phyloP scores from a whole-genome alignment of 495 filamentous ascomycete species.

The Aspergillus campestris region DNA sequence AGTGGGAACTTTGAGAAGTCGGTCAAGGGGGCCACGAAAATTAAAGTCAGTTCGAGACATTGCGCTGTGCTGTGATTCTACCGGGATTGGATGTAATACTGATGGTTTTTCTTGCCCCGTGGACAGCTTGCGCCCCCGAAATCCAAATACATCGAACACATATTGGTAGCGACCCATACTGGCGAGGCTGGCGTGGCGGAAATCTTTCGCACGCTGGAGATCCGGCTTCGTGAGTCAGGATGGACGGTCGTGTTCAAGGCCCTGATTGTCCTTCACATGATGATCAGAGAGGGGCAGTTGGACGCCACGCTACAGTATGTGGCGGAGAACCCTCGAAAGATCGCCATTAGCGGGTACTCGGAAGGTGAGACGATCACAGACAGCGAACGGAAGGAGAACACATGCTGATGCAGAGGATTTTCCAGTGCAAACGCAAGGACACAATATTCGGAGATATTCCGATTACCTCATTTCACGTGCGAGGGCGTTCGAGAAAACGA shows the following conservation, averaged over 20 bases:
- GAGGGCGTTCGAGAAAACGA: slow-evolving; percentile 70
- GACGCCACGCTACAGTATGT: slow-evolving; percentile 84
- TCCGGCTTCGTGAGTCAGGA: slow-evolving; percentile 85
- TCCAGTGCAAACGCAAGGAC: slow-evolving; percentile 82
- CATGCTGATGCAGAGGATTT: too few species aligned
- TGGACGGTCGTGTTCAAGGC: slow-evolving; percentile 97
- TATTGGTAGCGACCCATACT: slow-evolving; percentile 88
- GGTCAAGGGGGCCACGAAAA: slow-evolving; percentile 87
- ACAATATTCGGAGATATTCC: slow-evolving; percentile 88
- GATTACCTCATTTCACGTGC: slow-evolving; percentile 79
- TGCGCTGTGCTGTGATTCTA: not conserved
- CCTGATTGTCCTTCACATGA: slow-evolving; percentile 89
- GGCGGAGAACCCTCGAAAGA: slow-evolving; percentile 69
- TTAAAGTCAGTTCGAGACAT: slow-evolving; percentile 57
- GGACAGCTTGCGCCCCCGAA: slow-evolving; percentile 86
- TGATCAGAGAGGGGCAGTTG: slow-evolving; percentile 91
- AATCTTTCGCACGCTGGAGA: slow-evolving; percentile 85
- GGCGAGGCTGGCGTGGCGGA: slow-evolving; percentile 94
- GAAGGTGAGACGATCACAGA: slow-evolving; percentile 57
- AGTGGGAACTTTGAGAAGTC: slow-evolving; percentile 83
- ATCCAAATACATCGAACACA: slow-evolving; percentile 99
- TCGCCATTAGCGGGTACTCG: slow-evolving; percentile 84
- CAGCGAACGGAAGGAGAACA: too few species aligned
- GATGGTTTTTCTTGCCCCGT: not conserved
- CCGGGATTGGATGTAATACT: slow-evolving; percentile 1